These are phyloP conservation scores for Solanum arcanum DNA, from an alignment of 257 asterid genomes.

Conservation along the genomic window DNA sequence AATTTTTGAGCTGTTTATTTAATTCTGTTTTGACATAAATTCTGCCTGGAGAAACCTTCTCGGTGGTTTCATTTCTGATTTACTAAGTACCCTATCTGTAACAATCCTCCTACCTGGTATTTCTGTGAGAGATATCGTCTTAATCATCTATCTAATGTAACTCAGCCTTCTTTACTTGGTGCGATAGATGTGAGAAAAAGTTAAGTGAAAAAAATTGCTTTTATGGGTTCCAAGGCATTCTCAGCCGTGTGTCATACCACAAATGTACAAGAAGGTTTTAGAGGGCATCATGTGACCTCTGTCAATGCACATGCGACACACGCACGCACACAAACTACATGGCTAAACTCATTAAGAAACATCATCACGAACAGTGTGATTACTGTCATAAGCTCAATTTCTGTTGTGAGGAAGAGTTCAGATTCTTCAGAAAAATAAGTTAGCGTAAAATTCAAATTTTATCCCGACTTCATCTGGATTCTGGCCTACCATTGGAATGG, in stretches of 20 bases:
- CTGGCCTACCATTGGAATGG: background rate
- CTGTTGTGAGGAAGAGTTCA: background rate
- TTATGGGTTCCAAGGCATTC: background rate
- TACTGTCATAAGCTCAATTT: background rate
- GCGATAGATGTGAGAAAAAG: background rate
- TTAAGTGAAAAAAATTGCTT: background rate
- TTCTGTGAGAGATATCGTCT: background rate
- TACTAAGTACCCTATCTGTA: background rate
- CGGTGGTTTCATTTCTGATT: background rate
- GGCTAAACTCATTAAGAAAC: background rate
- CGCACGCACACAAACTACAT: background rate
- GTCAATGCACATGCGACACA: no score
- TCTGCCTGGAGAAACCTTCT: background rate
- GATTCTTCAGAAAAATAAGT: background rate
- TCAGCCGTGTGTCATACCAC: background rate
- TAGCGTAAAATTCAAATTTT: background rate
- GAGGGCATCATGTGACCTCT: background rate
- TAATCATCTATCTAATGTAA: background rate
- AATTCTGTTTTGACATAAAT: background rate
- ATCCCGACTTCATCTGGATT: no score
- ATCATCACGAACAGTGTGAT: background rate
- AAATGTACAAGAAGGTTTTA: background rate
- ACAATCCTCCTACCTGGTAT: background rate
- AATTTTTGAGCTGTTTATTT: background rate
- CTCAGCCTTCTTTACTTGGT: background rate